Percentiles rank a stretch among this genome's conserved stretches.
Evolutionary conservation across 192 early-diverging fungal genomes (phyloP).

Genomic region (Coemansia asiatica): DNA sequence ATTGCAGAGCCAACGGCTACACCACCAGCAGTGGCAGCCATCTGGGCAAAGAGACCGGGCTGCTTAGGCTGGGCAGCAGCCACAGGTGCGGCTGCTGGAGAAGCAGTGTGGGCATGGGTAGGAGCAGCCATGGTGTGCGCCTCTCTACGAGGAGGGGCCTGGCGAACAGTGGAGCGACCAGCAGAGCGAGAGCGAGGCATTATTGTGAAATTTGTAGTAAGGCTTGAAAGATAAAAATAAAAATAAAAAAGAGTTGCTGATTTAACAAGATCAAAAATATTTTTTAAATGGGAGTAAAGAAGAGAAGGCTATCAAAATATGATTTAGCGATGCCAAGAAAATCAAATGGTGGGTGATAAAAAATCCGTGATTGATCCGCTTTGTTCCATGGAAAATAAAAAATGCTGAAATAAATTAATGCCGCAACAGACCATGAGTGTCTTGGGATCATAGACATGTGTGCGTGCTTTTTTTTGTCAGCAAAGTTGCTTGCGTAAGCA

Average conservation of each 20-base stretch:
- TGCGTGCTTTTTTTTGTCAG: too few relatives aligned
- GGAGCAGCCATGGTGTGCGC: constrained; percentile 56
- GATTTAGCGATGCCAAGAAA: neutral
- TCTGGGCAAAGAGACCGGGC: constrained; percentile 69
- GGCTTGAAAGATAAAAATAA: neutral
- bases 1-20: constrained; percentile 88
- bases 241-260: constrained; percentile 4
- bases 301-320: neutral
- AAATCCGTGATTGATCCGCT: neutral
- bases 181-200: constrained; percentile 48
- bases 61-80: constrained; percentile 60
- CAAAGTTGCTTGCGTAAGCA: too few relatives aligned
- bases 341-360: neutral
- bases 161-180: neutral
- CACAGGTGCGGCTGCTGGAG: constrained; percentile 50
- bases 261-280: constrained; percentile 1
- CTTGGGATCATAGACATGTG: too few relatives aligned
- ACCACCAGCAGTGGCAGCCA: constrained; percentile 93
- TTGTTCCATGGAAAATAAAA: neutral
- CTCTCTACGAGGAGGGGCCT: constrained; percentile 26
- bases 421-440: too few relatives aligned
- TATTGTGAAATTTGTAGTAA: constrained; percentile 5
- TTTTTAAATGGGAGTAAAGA: neutral
- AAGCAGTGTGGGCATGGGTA: constrained; percentile 41
- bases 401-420: too few relatives aligned